Conservation (phyloP, 2,329 filamentous ascomycete species). For the Neonectria coccinea region DNA sequence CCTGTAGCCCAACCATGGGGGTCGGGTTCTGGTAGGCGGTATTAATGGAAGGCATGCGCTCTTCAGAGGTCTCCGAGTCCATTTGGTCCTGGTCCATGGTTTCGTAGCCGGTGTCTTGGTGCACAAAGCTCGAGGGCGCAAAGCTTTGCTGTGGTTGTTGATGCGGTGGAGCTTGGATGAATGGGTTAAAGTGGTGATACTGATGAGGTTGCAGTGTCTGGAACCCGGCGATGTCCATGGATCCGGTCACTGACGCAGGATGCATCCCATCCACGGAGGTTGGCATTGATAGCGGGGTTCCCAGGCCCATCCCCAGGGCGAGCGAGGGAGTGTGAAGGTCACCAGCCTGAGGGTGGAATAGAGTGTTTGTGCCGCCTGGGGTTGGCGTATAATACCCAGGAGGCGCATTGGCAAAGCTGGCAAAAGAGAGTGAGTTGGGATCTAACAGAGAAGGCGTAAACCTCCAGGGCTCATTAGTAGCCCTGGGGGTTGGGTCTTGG, state of each 20-base stretch:
- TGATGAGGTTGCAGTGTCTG: slow-evolving; percentile 71
- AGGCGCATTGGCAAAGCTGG: slow-evolving; percentile 81
- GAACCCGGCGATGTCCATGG: slow-evolving; percentile 77
- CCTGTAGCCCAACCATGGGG: slow-evolving; percentile 69
- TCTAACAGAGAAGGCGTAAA: slow-evolving; percentile 93
- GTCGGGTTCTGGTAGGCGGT: slow-evolving; percentile 71
- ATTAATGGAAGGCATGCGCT: slow-evolving; percentile 68
- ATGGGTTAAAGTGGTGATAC: slow-evolving; percentile 77
- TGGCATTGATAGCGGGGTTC: slow-evolving; percentile 84
- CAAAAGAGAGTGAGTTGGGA: slow-evolving; percentile 84
- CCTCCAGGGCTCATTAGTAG: slow-evolving; percentile 83
- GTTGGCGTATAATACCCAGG: slow-evolving; percentile 91
- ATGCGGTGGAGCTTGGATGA: slow-evolving; percentile 70
- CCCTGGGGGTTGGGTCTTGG: slow-evolving; percentile 84
- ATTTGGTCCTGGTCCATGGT: slow-evolving; percentile 81
- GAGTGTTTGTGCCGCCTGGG: slow-evolving; percentile 80
- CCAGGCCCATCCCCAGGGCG: slow-evolving; percentile 79
- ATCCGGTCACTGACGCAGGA: slow-evolving; percentile 59
- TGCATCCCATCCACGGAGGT: slow-evolving; percentile 74
- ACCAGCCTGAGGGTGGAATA: slow-evolving; percentile 86
- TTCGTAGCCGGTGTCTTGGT: slow-evolving; percentile 84
- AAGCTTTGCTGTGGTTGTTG: slow-evolving; percentile 61
- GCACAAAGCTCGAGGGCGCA: slow-evolving; percentile 83
- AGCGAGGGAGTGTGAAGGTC: slow-evolving; percentile 88
- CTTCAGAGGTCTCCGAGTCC: slow-evolving; percentile 64